A percentile compares a stretch with the other conserved stretches of the same genome.
These are phyloP conservation scores for Fragaria vesca DNA, from an alignment of 306 rosid species.

Conservation along the genomic window DNA sequence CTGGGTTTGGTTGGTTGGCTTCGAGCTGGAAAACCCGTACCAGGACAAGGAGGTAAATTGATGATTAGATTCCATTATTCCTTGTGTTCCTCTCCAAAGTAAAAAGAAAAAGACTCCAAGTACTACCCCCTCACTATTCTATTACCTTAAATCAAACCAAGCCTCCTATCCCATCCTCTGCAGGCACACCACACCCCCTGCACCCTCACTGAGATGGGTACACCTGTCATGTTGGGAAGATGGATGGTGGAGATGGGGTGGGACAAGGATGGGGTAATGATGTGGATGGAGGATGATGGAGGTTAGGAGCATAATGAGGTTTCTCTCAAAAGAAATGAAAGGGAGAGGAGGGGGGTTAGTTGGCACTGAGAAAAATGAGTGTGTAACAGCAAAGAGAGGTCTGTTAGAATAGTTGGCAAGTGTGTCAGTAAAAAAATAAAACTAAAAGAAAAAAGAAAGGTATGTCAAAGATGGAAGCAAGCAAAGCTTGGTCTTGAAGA, in stretches of 20 bases:
- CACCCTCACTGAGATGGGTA: slow-evolving; percentile 24
- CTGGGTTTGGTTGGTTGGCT: slow-evolving; percentile 39
- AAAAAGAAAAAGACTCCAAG: slow-evolving; percentile 36
- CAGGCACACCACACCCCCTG: slow-evolving; percentile 9
- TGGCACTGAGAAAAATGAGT: slow-evolving; percentile 78
- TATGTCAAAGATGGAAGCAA: slow-evolving; percentile 54
- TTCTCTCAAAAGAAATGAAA: slow-evolving; percentile 49
- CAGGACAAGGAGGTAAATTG: slow-evolving; percentile 89
- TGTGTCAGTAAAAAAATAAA: slow-evolving; percentile 73
- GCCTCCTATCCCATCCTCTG: slow-evolving; percentile 22
- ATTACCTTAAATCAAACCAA: slow-evolving; percentile 22
- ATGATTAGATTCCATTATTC: slow-evolving; percentile 99
- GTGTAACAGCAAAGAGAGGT: slow-evolving; percentile 75
- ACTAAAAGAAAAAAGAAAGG: slow-evolving; percentile 30
- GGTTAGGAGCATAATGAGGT: slow-evolving; percentile 60
- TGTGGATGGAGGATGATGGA: slow-evolving; percentile 50
- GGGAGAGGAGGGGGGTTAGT: slow-evolving; percentile 34
- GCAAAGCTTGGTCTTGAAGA: slow-evolving; percentile 83
- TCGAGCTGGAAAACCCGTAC: slow-evolving; percentile 82
- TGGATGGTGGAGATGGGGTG: slow-evolving; percentile 25
- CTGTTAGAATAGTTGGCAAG: slow-evolving; percentile 81
- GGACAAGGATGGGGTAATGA: slow-evolving; percentile 29
- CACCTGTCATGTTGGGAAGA: slow-evolving; percentile 26
- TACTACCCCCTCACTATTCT: slow-evolving; percentile 24
- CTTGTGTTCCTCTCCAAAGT: slow-evolving; percentile 49